Conservation (phyloP, 1,139 yeast species). For the Arxiozyma telluris region DNA sequence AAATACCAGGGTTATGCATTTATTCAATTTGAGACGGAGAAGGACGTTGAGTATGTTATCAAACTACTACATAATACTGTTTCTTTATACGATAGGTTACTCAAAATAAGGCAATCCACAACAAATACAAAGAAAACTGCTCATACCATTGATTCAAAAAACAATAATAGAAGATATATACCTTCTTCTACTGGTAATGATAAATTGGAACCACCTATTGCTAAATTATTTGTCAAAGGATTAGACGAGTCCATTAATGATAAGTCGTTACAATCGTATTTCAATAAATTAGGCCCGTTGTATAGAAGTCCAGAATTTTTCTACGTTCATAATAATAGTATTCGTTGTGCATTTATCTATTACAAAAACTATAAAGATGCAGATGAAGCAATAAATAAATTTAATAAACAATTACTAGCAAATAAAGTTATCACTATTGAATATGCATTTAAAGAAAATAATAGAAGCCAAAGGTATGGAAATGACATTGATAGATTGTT, state of each 20-base stretch:
- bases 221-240: conserved; percentile 66
- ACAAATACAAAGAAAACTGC: conserved; percentile 34
- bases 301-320: conserved; percentile 44
- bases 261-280: conserved; percentile 47
- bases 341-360: conserved; percentile 50
- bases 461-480: conserved; percentile 59
- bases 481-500: conserved; percentile 65
- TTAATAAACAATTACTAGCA: conserved; percentile 65
- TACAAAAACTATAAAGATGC: conserved; percentile 59
- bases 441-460: conserved; percentile 64
- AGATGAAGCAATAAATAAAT: conserved; percentile 60
- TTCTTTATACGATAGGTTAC: conserved; percentile 51
- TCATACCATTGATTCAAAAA: conserved; percentile 8
- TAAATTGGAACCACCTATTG: conserved; percentile 49
- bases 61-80: conserved; percentile 43
- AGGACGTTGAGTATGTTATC: conserved; percentile 66
- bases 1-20: conserved; percentile 86
- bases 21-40: conserved; percentile 53
- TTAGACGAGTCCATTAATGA: conserved; percentile 65
- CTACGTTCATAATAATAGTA: conserved; percentile 46
- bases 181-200: conserved; percentile 5
- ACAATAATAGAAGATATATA: not conserved
- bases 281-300: conserved; percentile 61
- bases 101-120: conserved; percentile 44
- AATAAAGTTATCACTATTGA: conserved; percentile 52